These are phyloP conservation scores for Termitomyces sp. DNA, from an alignment of 768 basidiomycete genomes.

Conservation along the genomic window DNA sequence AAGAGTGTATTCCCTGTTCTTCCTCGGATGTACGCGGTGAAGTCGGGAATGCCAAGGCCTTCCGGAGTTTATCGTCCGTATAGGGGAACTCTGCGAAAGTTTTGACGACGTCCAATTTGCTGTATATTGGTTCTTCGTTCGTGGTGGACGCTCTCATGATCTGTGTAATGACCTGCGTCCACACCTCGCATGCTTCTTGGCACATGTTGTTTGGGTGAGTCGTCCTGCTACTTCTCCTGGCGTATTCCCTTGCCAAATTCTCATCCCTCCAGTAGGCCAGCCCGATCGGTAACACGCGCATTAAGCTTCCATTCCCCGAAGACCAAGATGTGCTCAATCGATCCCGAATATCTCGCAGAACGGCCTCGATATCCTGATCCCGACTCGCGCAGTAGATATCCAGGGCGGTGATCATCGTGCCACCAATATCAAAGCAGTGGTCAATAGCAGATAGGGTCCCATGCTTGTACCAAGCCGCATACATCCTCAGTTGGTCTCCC, in stretches of 20 bases:
- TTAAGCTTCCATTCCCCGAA: slow-evolving; percentile 38
- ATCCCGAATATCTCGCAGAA: slow-evolving; percentile 17
- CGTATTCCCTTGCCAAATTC: slow-evolving; percentile 22
- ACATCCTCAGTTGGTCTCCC: slow-evolving; percentile 13
- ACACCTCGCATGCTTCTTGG: slow-evolving; percentile 35
- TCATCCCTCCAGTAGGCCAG: slow-evolving; percentile 31
- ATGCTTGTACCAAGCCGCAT: slow-evolving; percentile 9
- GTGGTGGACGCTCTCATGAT: slow-evolving; percentile 25
- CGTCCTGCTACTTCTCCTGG: slow-evolving; percentile 33
- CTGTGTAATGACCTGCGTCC: slow-evolving; percentile 29
- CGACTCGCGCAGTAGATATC: slow-evolving; percentile 15
- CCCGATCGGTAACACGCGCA: slow-evolving; percentile 41
- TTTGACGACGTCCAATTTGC: slow-evolving; percentile 27
- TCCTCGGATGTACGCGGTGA: slow-evolving; percentile 13
- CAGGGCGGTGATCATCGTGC: slow-evolving; percentile 29
- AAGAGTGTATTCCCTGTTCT: slow-evolving; percentile 28
- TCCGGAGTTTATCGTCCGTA: slow-evolving; percentile 23
- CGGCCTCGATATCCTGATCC: neutral
- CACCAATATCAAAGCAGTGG: slow-evolving; percentile 29
- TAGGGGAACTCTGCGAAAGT: slow-evolving; percentile 35
- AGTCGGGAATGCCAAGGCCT: slow-evolving; percentile 25
- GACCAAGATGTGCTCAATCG: slow-evolving; percentile 21
- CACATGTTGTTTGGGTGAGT: slow-evolving; percentile 40
- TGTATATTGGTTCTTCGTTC: neutral
- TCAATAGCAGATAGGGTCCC: slow-evolving; percentile 15